Base-by-base conservation (phyloP, 257 asterid species). In the Solanum chiquidenum region DNA sequence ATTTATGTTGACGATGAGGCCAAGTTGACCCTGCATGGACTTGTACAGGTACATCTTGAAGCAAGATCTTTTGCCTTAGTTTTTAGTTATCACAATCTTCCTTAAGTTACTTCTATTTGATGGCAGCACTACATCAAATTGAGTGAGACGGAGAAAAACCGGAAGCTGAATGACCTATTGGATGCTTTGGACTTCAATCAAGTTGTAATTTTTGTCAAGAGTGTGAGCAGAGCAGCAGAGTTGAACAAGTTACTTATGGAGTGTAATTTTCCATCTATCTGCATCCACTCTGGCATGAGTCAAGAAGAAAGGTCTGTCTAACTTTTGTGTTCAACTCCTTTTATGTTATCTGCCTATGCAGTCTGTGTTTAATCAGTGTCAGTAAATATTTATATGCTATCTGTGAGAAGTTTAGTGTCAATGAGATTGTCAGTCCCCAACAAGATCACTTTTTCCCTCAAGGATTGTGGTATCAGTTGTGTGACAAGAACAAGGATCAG, bases 1-100 rank as follows among this genome's bases (percentile, higher is more conserved):
- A 96, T 96, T 87, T 96, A 96, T 89, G 99, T 96, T 90, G 99
- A 96, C 21, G 98, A 96, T n/a, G 99, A 96, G 87, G 98, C 99
- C 91, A 96, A 95, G 92, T 92, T 96, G 95, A 96, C 98, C 88
- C 98, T 96, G 55, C 99, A 96, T 89, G 99, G 99, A 88, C 99
- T 96, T 88, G 99, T 96, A 82, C 99, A 96, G 98, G 98, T 95
- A 77, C 20, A 33, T 34, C 52, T 35, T 0, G 52, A 16, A 31
- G 20, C 27, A 58, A 69, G 44, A 90, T 89, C 94, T 93, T 72
- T 94, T 92, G 97, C 95, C 90, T 86, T 38, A 7, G 55, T 72
- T 74, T 12, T 68, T 33, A 38, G 77, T 58, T 44, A 82, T 42
- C 4, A 31, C 35, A 68, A 25, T 12, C 23, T 35, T 74, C 55